Evolutionary conservation across 2,329 filamentous ascomycete genomes (phyloP).

Genomic region (Chaetomium sp.): DNA sequence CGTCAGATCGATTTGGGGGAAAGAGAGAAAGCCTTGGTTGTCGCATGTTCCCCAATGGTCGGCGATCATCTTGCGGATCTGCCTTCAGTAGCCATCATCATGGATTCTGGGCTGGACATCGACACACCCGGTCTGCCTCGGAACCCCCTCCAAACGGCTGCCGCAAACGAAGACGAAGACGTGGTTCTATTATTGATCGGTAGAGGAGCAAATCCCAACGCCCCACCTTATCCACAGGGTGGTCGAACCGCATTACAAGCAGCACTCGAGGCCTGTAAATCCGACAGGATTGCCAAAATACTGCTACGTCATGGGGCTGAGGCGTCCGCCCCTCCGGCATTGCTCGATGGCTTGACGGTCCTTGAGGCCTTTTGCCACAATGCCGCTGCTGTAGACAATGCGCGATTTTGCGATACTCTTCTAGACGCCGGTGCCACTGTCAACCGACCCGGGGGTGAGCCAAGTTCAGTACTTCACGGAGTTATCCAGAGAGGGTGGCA

Average conservation of each 20-base stretch:
- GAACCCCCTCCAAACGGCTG: conserved; percentile 4
- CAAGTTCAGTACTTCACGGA: conserved; percentile 1
- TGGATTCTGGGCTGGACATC: conserved; percentile 1
- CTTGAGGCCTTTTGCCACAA: conserved; percentile 4
- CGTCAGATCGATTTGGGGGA: background rate
- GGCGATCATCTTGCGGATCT: background rate
- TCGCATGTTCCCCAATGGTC: background rate
- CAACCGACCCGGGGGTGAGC: background rate
- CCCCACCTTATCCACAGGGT: background rate
- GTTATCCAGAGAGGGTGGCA: background rate
- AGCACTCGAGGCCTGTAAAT: background rate
- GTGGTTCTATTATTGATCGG: background rate
- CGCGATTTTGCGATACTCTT: background rate
- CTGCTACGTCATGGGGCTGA: conserved; percentile 4
- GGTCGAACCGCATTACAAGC: conserved; percentile 1
- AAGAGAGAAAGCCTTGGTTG: background rate
- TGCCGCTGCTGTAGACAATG: background rate
- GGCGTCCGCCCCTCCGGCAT: conserved; percentile 3
- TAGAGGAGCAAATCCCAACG: conserved; percentile 4
- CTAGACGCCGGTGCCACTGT: background rate
- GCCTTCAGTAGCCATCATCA: background rate
- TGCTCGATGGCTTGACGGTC: background rate
- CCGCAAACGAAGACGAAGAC: background rate
- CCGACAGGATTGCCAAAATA: background rate
- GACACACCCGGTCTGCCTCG: background rate